Evolutionary conservation across 495 filamentous ascomycete genomes (phyloP), one percentile per base, ranked within the genome.

Genomic region (Hypoxylon lienhwacheense): DNA sequence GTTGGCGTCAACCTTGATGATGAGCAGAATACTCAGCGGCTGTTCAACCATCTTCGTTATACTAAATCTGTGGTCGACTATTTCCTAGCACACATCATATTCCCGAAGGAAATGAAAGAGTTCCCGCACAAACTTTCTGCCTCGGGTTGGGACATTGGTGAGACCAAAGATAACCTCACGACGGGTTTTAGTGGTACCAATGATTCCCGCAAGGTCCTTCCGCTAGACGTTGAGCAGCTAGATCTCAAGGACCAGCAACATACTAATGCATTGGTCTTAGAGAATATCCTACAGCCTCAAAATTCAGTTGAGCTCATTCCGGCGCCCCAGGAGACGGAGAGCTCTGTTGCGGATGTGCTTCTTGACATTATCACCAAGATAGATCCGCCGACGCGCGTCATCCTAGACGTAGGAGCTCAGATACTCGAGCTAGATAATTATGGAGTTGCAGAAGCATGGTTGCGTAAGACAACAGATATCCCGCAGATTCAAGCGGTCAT

Each of bases 121-220:
- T 91, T 87, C 47, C 77, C 81, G 0, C 49, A 75, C 0, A 91
- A 87, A 60, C 69, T 90, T 1, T 84, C 83, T 0, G 74, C 83
- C 0, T 89, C 86, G 0, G 86, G 83, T 0, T 90, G 86, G 84
- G 86, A 90, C 63, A 72, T 88, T 29, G 79, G 58, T 1, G 70
- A 74, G 48, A 44, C 48, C 2, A 81, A 77, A 53, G 36, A 12
- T 0, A 68, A 81, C 21, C 73, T 77, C 0, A 81, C 80, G 0
- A 84, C 80, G 0, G 85, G 86, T 0, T 90, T 90, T 52, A 88
- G 85, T 64, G 86, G 87, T 2, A 91, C 87, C 0, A 89, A 86
- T 29, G 85, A 91, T 59, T 81, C 77, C 14, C 73, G 76, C 34
- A 57, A 71, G 22, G 64, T 82, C 1, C 70, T 88, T 0, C 85